phyloP scores from a whole-genome alignment of 768 basidiomycete genomes.

The Amanita subjunquillea region DNA sequence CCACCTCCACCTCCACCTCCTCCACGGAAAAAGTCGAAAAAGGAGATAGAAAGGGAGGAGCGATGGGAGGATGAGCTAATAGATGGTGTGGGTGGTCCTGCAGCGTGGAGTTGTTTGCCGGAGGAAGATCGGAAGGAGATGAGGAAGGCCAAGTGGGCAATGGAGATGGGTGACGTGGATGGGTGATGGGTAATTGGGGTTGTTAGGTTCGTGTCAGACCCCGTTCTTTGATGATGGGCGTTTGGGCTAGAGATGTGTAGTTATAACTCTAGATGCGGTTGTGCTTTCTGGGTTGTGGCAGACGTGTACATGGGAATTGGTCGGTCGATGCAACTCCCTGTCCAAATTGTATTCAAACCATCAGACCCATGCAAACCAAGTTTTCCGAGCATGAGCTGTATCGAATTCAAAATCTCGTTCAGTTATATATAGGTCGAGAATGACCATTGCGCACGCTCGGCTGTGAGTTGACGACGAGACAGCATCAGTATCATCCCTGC shows the following conservation, averaged over 20 bases:
- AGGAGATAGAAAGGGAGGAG: conserved; percentile 66
- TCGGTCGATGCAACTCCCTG: too few relatives aligned
- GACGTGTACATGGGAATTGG: background rate
- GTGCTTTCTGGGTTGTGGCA: background rate
- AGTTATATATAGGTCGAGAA: too few relatives aligned
- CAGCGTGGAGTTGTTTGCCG: conserved; percentile 37
- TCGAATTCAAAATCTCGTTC: too few relatives aligned
- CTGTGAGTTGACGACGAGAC: too few relatives aligned
- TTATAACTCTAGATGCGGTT: background rate
- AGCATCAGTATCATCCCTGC: too few relatives aligned
- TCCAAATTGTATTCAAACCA: too few relatives aligned
- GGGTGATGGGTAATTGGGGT: conserved; percentile 17
- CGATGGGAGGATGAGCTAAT: conserved; percentile 73
- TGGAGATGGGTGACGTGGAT: conserved; percentile 53
- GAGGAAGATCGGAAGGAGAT: conserved; percentile 43
- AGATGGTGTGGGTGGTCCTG: conserved; percentile 63
- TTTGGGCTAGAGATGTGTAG: too few relatives aligned
- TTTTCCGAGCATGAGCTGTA: too few relatives aligned
- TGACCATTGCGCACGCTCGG: too few relatives aligned
- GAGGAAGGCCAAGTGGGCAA: conserved; percentile 50
- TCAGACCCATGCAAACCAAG: too few relatives aligned
- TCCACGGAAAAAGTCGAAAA: conserved; percentile 71
- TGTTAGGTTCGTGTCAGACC: background rate
- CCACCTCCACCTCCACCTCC: conserved; percentile 63
- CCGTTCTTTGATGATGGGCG: too few relatives aligned